Conservation (phyloP, 2,329 filamentous ascomycete species). For the Ascochyta clinopodiicola region DNA sequence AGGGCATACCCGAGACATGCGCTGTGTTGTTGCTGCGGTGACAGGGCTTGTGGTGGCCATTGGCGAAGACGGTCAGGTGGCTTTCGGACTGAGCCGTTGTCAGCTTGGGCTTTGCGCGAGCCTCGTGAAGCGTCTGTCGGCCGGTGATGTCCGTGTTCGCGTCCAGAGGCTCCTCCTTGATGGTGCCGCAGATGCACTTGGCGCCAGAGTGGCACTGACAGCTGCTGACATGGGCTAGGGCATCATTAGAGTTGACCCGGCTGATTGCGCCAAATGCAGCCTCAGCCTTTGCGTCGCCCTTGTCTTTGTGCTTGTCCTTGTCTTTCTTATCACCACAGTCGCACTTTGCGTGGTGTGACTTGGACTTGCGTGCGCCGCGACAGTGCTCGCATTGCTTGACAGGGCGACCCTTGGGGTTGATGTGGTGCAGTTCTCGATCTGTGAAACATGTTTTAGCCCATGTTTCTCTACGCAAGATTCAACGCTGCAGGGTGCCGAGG, state of each 20-base stretch:
- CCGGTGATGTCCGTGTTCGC: constrained; percentile 50
- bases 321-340: constrained; percentile 94
- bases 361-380: constrained; percentile 93
- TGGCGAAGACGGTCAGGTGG: constrained; percentile 66
- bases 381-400: constrained; percentile 98
- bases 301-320: constrained; percentile 58
- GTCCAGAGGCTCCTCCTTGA: constrained; percentile 64
- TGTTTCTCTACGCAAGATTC: constrained; percentile 2
- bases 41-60: constrained; percentile 69
- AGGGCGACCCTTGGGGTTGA: constrained; percentile 96
- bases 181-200: constrained; percentile 64
- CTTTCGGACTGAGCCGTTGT: constrained; percentile 65
- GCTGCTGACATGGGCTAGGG: constrained; percentile 47
- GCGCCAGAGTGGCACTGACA: constrained; percentile 65
- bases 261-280: constrained; percentile 40
- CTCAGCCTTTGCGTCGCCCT: constrained; percentile 50
- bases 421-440: constrained; percentile 92
- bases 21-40: constrained; percentile 70
- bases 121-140: constrained; percentile 53
- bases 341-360: constrained; percentile 92
- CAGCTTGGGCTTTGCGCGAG: constrained; percentile 63
- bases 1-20: constrained; percentile 67
- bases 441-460: constrained; percentile 28
- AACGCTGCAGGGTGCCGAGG: constrained; percentile 10
- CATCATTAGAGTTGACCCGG: constrained; percentile 40